Percentiles rank a stretch among this genome's conserved stretches.
Conservation (phyloP, 192 early-diverging fungal species). For the Dissophora globulifera region DNA sequence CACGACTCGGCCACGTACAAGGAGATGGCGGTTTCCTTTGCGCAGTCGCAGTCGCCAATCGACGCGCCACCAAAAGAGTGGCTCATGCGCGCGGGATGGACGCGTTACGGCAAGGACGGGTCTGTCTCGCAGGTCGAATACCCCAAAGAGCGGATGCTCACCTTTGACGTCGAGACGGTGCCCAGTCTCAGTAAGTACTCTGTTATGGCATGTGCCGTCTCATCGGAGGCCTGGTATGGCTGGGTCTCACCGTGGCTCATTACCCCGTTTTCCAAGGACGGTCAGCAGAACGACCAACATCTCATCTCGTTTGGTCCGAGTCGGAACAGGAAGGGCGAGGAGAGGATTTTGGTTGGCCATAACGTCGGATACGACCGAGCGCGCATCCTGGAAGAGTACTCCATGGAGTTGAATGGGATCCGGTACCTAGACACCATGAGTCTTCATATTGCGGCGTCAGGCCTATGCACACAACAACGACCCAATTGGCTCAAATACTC, state of each 20-base stretch:
- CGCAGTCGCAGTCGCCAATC: slow-evolving; percentile 45
- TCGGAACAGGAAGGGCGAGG: slow-evolving; percentile 16
- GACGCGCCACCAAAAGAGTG: slow-evolving; percentile 63
- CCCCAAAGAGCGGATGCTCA: slow-evolving; percentile 72
- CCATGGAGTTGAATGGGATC: slow-evolving; percentile 60
- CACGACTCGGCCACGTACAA: slow-evolving; percentile 71
- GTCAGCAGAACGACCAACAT: slow-evolving; percentile 24
- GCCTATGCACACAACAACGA: slow-evolving; percentile 91
- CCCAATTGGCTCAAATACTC: slow-evolving; percentile 78
- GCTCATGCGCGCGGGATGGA: slow-evolving; percentile 79
- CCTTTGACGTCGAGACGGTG: slow-evolving; percentile 90
- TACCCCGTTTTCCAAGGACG: slow-evolving; percentile 11
- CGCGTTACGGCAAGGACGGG: slow-evolving; percentile 71
- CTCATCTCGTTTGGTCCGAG: slow-evolving; percentile 43
- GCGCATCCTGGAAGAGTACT: slow-evolving; percentile 88
- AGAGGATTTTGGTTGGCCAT: slow-evolving; percentile 79
- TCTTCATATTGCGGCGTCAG: slow-evolving; percentile 88
- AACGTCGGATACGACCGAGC: slow-evolving; percentile 94
- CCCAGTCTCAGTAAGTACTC: slow-evolving; percentile 76
- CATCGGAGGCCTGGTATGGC: slow-evolving; percentile 84
- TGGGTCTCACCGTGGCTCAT: slow-evolving; percentile 90
- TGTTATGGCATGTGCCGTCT: slow-evolving; percentile 83
- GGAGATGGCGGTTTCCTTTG: slow-evolving; percentile 62
- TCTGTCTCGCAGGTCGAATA: slow-evolving; percentile 53
- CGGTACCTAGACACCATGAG: slow-evolving; percentile 94